phyloP scores from a whole-genome alignment of 2,329 filamentous ascomycete genomes.

The Alternaria gaisen region DNA sequence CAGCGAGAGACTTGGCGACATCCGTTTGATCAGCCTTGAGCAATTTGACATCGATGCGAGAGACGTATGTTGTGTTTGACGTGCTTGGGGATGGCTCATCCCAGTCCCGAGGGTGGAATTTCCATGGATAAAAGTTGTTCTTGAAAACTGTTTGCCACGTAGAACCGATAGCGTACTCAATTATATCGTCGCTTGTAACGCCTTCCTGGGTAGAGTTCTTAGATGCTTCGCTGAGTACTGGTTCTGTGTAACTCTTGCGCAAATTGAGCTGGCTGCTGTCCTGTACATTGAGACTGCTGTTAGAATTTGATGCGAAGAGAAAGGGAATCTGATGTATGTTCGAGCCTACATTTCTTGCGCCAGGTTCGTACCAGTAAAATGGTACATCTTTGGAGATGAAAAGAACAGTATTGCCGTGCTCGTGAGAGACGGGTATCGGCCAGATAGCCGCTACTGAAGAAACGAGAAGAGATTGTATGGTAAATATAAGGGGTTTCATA shows the following conservation, averaged over 20 bases:
- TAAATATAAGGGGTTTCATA: constrained; percentile 36
- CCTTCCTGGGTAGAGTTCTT: constrained; percentile 1
- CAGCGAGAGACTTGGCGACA: constrained; percentile 68
- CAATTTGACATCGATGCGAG: constrained; percentile 69
- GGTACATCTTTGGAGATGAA: constrained; percentile 52
- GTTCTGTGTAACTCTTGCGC: constrained; percentile 17
- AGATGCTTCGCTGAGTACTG: constrained; percentile 8
- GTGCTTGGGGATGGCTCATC: constrained; percentile 65
- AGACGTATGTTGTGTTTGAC: constrained; percentile 61
- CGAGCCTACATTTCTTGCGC: constrained; percentile 43
- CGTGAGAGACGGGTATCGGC: constrained; percentile 53
- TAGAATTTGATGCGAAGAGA: constrained; percentile 30
- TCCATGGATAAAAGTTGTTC: constrained; percentile 79
- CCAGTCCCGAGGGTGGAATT: constrained; percentile 71
- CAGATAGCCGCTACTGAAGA: constrained; percentile 52
- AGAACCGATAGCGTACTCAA: constrained; percentile 60
- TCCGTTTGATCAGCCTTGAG: constrained; percentile 62
- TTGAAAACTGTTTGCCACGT: constrained; percentile 71
- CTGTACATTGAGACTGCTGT: constrained; percentile 22
- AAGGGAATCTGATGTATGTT: constrained; percentile 25
- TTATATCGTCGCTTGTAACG: constrained; percentile 60
- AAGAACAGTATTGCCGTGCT: constrained; percentile 50
- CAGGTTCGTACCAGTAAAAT: constrained; percentile 48
- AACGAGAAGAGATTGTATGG: constrained; percentile 26
- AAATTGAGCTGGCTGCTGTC: constrained; percentile 18